Evolutionary conservation across 176 grass and related monocot genomes (phyloP).

Genomic region (Eleusine indica): DNA sequence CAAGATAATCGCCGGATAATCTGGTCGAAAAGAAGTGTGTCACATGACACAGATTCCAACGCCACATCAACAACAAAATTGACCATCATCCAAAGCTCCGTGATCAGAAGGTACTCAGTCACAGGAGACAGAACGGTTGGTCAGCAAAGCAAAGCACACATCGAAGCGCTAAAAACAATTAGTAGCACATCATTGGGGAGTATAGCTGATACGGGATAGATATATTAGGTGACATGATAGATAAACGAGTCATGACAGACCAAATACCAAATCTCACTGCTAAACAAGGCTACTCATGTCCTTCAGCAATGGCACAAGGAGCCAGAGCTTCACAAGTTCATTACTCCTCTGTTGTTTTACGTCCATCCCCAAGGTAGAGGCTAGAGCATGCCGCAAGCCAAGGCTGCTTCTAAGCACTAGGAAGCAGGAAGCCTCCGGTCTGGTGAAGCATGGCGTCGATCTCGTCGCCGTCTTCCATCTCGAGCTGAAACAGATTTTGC

Average conservation of each 20-base stretch:
- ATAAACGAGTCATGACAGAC: constrained; percentile 28
- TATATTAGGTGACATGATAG: constrained; percentile 23
- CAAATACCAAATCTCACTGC: constrained; percentile 31
- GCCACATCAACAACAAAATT: background rate
- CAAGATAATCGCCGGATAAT: background rate
- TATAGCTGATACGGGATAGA: background rate
- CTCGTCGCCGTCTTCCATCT: constrained; percentile 91
- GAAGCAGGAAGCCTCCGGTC: constrained; percentile 50
- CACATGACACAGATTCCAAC: background rate
- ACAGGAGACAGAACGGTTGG: background rate
- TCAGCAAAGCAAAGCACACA: constrained; percentile 4
- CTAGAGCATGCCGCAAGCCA: constrained; percentile 1
- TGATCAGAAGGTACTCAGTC: background rate
- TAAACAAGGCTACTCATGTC: constrained; percentile 42
- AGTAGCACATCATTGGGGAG: background rate
- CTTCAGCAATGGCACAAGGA: constrained; percentile 36
- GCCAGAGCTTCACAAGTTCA: constrained; percentile 55
- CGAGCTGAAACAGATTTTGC: constrained; percentile 48
- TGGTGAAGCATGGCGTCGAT: constrained; percentile 97
- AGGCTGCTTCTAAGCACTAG: constrained; percentile 27
- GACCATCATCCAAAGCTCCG: background rate
- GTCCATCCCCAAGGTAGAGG: background rate
- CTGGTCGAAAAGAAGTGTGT: background rate
- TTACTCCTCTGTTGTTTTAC: constrained; percentile 1
- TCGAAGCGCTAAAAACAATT: constrained; percentile 35